Evolutionary conservation across 2,329 filamentous ascomycete genomes (phyloP).

Genomic region (Epichloe elymi): DNA sequence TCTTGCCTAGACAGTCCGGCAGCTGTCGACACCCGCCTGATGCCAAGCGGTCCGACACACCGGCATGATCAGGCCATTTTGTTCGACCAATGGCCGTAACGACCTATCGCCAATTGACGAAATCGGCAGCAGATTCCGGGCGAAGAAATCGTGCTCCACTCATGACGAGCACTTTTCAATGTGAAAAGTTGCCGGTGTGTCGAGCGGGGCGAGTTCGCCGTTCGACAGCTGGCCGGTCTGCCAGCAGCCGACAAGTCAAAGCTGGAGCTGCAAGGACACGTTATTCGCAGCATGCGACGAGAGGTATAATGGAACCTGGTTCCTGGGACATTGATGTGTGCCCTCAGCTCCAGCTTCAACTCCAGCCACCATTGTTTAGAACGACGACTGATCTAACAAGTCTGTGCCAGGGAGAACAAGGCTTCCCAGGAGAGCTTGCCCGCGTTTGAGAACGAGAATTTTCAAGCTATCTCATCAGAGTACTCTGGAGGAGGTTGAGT

Average conservation of each 20-base stretch:
- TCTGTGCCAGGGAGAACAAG: neutral
- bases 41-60: neutral
- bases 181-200: neutral
- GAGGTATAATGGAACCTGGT: neutral
- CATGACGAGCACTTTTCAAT: neutral
- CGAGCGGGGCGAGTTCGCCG: neutral
- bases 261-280: neutral
- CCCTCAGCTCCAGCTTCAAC: neutral
- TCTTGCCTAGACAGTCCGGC: neutral
- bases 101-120: neutral
- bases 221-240: neutral
- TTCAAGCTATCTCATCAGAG: conserved; percentile 12
- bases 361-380: too few relatives aligned
- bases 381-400: neutral
- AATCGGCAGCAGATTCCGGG: neutral
- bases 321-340: neutral
- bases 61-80: neutral
- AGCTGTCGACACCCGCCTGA: neutral
- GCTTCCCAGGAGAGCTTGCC: neutral
- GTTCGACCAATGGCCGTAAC: neutral
- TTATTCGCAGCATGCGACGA: neutral
- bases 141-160: neutral
- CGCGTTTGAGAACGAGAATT: neutral
- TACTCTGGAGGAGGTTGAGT: conserved; percentile 16
- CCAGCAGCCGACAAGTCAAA: neutral